These are phyloP conservation scores for Entophlyctis helioformis DNA, from an alignment of 192 early-diverging fungal species.

Conservation along the genomic window DNA sequence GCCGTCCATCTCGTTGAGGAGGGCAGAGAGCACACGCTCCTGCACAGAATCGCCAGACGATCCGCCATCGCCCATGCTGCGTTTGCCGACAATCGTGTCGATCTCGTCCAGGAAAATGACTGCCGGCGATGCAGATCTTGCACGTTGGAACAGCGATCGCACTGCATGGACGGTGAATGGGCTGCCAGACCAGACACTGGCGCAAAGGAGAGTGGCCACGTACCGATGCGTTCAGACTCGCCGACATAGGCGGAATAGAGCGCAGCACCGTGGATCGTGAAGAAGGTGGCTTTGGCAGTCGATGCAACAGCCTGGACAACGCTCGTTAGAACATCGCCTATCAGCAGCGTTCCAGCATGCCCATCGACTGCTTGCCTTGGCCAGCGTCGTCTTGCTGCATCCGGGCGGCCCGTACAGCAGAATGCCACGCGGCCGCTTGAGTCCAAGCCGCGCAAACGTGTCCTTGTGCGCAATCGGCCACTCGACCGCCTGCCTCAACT, in stretches of 20 bases:
- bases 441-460: conserved; percentile 60
- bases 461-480: conserved; percentile 71
- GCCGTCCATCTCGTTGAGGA: conserved; percentile 96
- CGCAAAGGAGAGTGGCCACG: too few relatives aligned
- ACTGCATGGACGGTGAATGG: too few relatives aligned
- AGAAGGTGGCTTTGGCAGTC: conserved; percentile 63
- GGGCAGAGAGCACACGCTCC: conserved; percentile 75
- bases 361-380: too few relatives aligned
- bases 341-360: too few relatives aligned
- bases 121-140: conserved; percentile 64
- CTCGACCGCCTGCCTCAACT: conserved; percentile 72
- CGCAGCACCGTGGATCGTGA: conserved; percentile 66
- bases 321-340: too few relatives aligned
- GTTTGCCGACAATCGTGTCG: conserved; percentile 89
- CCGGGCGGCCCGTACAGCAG: conserved; percentile 96
- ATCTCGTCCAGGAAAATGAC: conserved; percentile 96
- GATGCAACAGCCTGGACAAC: too few relatives aligned
- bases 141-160: conserved; percentile 66
- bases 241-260: conserved; percentile 74
- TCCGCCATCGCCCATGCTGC: conserved; percentile 37
- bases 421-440: conserved; percentile 74
- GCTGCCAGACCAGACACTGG: too few relatives aligned
- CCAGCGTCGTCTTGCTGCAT: conserved; percentile 95
- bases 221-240: conserved; percentile 69
- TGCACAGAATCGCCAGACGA: conserved; percentile 62